Evolutionary conservation across 495 filamentous ascomycete genomes (phyloP), one percentile per base, ranked within the genome.

Genomic region (Cercophora scortea): DNA sequence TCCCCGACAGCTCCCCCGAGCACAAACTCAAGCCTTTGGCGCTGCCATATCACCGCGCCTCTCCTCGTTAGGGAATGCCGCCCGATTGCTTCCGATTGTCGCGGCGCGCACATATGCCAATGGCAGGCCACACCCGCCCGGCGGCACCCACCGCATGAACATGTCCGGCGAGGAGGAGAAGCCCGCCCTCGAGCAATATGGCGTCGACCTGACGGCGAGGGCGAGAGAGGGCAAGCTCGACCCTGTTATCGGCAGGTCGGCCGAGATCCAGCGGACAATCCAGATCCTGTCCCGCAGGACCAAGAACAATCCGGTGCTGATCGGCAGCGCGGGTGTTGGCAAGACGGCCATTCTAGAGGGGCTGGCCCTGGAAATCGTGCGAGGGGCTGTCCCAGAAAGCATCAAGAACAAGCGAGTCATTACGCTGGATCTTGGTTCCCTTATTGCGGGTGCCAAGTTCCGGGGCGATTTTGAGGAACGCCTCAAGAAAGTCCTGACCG

Each of bases 321-420:
- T 96, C 53, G 93, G 93, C 59, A 82, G 79, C 32, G 90, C 93
- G 6, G 93, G 93, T 58, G 95, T 91, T 12, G 93, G 93, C 45
- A 98, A 98, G 69, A 98, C 93, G 1, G 93, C 93, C 1, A 87
- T 97, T 32, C 64, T 98, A 10, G 93, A 98, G 71, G 93, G 93
- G 1, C 71, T 98, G 55, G 91, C 93, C 19, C 85, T 92, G 66
- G 76, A 92, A 36, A 97, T 98, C 64, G 87, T 95, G 2, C 78
- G 80, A 53, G 93, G 93, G 0, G 92, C 95, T 71, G 92, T 98
- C 2, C 93, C 93, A 0, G 93, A 97, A 67, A 95, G 89, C 61
- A 87, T 98, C 71, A 96, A 96, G 70, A 84, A 95, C 56, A 98
- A 97, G 66, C 76, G 82, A 36, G 93, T 98, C 11, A 79, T 97